Evolutionary conservation across 2,329 filamentous ascomycete species (phyloP), one percentile per base, ranked within the genome.

Genomic region (Torrubiella hemipterigena): DNA sequence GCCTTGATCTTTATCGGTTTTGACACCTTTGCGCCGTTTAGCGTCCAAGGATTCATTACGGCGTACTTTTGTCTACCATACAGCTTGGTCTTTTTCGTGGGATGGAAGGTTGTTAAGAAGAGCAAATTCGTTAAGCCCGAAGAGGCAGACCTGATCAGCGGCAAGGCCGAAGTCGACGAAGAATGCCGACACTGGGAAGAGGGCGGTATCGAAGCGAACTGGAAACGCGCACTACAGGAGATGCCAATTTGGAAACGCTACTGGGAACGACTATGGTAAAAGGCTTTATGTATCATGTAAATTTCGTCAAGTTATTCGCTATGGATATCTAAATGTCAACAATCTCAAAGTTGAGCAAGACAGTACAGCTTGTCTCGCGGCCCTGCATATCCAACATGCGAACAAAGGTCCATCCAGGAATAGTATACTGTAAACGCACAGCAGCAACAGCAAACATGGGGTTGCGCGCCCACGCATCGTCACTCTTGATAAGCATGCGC

Each of bases 341-440:
- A 32, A 79, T 46, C 34, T 75, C 68, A 47, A 81, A 76, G 42
- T 60, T 72, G 6, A 79, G 65, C 18, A 81, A 53, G 27, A 81
- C 35, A 4, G 69, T 68, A 39, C 74, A 78, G 38, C 57, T 65
- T 0, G 76, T 80, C 56, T 80, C 73, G 19, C 65, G 58, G 0
- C 77, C 77, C 46, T 70, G 72, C 35, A 80, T 52, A 43, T 81
- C 75, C 41, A 79, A 43, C 67, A 81, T 68, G 5, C 72, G 58
- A 23, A 81, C 61, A 34, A 81, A 80, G 4, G 54, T 63, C 77
- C 77, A 81, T 0, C 67, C 73, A 0, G 61, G 55, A 6, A 54
- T 51, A 3, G 63, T 59, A 46, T 79, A 80, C 34, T 61, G 39
- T 17, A 81, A 42, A 26, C 77, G 53, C n/a, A 81, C 63, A 0